These are phyloP conservation scores for Kodamaea kaohsiungensis DNA, from an alignment of 805 yeast genomes.

Conservation along the genomic window DNA sequence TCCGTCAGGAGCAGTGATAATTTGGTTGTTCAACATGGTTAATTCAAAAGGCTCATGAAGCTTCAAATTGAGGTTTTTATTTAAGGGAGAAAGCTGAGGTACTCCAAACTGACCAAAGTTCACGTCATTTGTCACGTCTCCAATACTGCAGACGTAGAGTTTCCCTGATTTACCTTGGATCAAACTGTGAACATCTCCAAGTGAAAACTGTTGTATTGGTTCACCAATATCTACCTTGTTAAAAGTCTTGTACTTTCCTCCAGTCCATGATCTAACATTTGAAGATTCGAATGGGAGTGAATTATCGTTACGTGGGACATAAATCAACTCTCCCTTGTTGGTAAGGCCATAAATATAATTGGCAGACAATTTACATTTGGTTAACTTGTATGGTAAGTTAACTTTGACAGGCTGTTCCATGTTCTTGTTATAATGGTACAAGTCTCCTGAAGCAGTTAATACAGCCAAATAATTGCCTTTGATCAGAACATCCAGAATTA, in stretches of 20 bases:
- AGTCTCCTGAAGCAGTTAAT: slow-evolving; percentile 66
- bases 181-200: slow-evolving; percentile 73
- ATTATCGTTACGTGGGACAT: slow-evolving; percentile 26
- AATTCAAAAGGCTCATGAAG: slow-evolving; percentile 46
- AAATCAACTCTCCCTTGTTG: slow-evolving; percentile 46
- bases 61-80: slow-evolving; percentile 24
- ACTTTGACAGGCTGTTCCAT: slow-evolving; percentile 31
- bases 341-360: slow-evolving; percentile 48
- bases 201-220: slow-evolving; percentile 46
- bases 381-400: slow-evolving; percentile 29
- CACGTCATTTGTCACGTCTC: slow-evolving; percentile 20
- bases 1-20: slow-evolving; percentile 19
- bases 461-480: slow-evolving; percentile 53
- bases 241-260: slow-evolving; percentile 11
- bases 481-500: slow-evolving; percentile 57
- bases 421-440: slow-evolving; percentile 66
- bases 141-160: slow-evolving; percentile 62
- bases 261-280: slow-evolving; percentile 21
- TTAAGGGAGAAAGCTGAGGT: slow-evolving; percentile 69
- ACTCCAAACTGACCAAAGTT: slow-evolving; percentile 82
- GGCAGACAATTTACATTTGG: slow-evolving; percentile 47
- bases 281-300: slow-evolving; percentile 15
- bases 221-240: slow-evolving; percentile 17
- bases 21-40: slow-evolving; percentile 53
- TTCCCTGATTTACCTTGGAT: slow-evolving; percentile 59